phyloP scores from a whole-genome alignment of 23 red algal genomes.

The Chondrus crispus region DNA sequence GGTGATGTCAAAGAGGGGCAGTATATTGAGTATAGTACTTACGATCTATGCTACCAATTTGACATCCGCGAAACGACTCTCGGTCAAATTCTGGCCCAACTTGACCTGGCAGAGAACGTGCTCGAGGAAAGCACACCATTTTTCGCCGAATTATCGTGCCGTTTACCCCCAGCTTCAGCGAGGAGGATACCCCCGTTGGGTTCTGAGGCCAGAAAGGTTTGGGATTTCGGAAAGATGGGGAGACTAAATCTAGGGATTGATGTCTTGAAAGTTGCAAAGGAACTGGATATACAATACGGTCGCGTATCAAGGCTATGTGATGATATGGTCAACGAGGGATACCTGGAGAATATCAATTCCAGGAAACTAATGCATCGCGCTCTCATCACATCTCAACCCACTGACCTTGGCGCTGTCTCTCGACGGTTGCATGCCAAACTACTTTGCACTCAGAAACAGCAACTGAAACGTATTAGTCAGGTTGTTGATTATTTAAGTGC shows the following conservation, averaged over 20 bases:
- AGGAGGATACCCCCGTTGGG: slow-evolving; percentile 14
- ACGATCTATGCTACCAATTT: slow-evolving; percentile 33
- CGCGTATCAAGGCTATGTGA: slow-evolving; percentile 34
- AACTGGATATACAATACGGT: slow-evolving; percentile 30
- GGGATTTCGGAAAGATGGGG: not conserved
- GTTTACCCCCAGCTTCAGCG: not conserved
- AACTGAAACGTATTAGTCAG: slow-evolving; percentile 38
- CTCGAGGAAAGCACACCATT: slow-evolving; percentile 65
- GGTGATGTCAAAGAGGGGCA: slow-evolving; percentile 1
- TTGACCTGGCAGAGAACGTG: slow-evolving; percentile 45
- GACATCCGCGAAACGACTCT: slow-evolving; percentile 57
- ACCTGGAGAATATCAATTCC: slow-evolving; percentile 6
- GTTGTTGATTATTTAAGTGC: slow-evolving; percentile 56
- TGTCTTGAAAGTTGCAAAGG: slow-evolving; percentile 14
- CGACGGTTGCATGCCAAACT: slow-evolving; percentile 15
- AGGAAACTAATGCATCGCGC: slow-evolving; percentile 32
- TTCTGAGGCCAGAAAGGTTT: slow-evolving; percentile 3
- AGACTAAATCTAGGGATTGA: slow-evolving; percentile 13
- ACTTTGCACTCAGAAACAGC: not conserved
- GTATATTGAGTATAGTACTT: slow-evolving; percentile 49
- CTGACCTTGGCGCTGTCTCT: not conserved
- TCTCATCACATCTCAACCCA: not conserved
- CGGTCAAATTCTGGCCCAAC: slow-evolving; percentile 55
- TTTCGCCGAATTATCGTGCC: slow-evolving; percentile 18
- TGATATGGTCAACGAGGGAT: slow-evolving; percentile 46